Base-by-base conservation (phyloP, 129 eudicot genomes). In the Tanacetum coccineum region DNA sequence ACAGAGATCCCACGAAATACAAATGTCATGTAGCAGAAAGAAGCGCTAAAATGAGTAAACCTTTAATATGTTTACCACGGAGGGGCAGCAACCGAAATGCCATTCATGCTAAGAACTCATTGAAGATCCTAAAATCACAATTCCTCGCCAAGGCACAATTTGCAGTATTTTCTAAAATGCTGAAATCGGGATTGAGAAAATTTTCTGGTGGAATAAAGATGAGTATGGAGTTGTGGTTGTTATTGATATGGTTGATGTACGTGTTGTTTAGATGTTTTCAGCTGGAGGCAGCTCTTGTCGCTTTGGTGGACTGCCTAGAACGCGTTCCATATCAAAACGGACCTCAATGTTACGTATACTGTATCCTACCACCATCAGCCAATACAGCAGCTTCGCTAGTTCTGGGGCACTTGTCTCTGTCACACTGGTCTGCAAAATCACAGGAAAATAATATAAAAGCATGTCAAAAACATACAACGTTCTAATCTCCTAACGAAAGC, bases 321-420 rank as follows among this genome's bases (percentile, higher is more conserved):
- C 91, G 13, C 90, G 77, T 82, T 93, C 98, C 98, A 89, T 93
- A 65, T 93, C 98, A 70, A 82, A 88, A 53, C 96, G 95, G 46
- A 93, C 98, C 77, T 93, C 98, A 59, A 93, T 93, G 72, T 93
- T 93, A 13, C 98, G 91, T 48, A 93, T 81, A 46, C 95, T 87
- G 67, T 93, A 93, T 45, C 98, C 98, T 20, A 93, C 98, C 79
- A 93, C 96, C 98, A 92, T 92, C 64, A 92, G 81, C 98, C 98
- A 92, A 70, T 83, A 92, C 11, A 92, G 88, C 82, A 88, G 78
- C 71, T 93, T 93, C 4, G 81, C 98, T 2, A 93, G 82, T 82
- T 93, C 98, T 13, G 90, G 78, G 13, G 91, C 98, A 66, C 96
- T 93, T 22, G 98, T 88, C 72, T 92, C 96, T 14, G 96, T 85